A percentile compares a stretch with the other conserved stretches of the same genome.
phyloP scores from a whole-genome alignment of 2,329 filamentous ascomycete genomes.

The Aspergillus versicolor region DNA sequence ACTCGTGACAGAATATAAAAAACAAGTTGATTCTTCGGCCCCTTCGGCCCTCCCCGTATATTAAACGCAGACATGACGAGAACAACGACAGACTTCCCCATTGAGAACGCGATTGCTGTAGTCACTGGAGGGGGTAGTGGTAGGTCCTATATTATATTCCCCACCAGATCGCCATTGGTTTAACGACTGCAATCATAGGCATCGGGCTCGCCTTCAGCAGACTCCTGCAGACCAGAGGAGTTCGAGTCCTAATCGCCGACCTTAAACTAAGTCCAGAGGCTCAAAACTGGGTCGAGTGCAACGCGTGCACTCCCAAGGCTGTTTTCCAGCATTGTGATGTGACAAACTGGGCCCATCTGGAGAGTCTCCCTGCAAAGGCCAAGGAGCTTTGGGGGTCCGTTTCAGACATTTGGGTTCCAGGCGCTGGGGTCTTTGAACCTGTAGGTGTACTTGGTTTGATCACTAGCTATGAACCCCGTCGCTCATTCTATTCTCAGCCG shows the following conservation, averaged over 20 bases:
- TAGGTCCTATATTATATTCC: no score
- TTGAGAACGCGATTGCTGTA: no score
- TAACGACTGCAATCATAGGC: not conserved
- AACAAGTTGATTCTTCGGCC: no score
- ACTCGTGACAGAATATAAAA: no score
- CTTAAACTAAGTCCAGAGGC: constrained; percentile 5
- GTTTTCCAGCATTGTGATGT: not conserved
- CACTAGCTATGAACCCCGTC: not conserved
- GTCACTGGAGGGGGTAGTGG: no score
- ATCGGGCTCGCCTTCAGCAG: constrained; percentile 1
- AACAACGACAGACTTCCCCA: no score
- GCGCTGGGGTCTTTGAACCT: constrained; percentile 9
- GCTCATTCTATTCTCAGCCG: not conserved
- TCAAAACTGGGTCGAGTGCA: not conserved
- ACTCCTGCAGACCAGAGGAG: not conserved
- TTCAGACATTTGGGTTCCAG: constrained; percentile 1
- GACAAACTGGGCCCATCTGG: not conserved
- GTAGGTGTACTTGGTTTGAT: not conserved
- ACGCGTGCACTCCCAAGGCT: not conserved
- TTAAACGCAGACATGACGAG: no score
- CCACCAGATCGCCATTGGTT: no score
- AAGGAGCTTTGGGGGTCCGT: constrained; percentile 3
- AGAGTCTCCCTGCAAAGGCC: not conserved
- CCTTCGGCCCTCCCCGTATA: no score
- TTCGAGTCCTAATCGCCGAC: constrained; percentile 5